phyloP scores from a whole-genome alignment of 805 yeast genomes.

The Ogataea methylovora region DNA sequence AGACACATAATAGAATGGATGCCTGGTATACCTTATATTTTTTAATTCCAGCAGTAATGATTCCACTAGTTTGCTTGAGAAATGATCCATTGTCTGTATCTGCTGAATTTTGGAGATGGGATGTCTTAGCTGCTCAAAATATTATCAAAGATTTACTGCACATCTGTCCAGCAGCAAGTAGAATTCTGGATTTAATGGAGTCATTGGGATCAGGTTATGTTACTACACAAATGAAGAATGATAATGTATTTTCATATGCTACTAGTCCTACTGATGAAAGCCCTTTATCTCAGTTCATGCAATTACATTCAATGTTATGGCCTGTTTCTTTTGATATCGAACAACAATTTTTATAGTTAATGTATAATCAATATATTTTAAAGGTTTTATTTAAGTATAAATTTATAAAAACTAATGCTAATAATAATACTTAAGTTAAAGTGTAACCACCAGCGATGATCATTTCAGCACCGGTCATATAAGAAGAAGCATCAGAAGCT shows the following conservation, averaged over 20 bases:
- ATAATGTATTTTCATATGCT: slow-evolving; percentile 1
- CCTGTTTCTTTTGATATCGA: slow-evolving; percentile 11
- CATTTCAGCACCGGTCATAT: slow-evolving; percentile 39
- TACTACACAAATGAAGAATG: not conserved
- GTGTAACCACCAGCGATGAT: slow-evolving; percentile 40
- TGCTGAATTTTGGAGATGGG: slow-evolving; percentile 5
- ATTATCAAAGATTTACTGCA: slow-evolving; percentile 4
- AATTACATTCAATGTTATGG: slow-evolving; percentile 9
- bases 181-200: slow-evolving; percentile 6
- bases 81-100: slow-evolving; percentile 4
- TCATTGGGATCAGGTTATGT: slow-evolving; percentile 5
- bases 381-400: too few relatives aligned
- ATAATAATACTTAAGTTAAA: slow-evolving; percentile 1
- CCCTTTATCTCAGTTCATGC: slow-evolving; percentile 8
- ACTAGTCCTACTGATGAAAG: slow-evolving; percentile 7
- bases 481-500: slow-evolving; percentile 42
- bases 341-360: slow-evolving; percentile 4
- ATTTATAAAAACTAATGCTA: not conserved
- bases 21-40: slow-evolving; percentile 12
- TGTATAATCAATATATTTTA: too few relatives aligned
- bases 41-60: slow-evolving; percentile 10
- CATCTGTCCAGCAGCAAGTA: slow-evolving; percentile 7
- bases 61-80: slow-evolving; percentile 10
- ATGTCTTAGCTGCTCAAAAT: slow-evolving; percentile 3
- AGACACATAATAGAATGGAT: slow-evolving; percentile 8